Conservation (phyloP, 495 filamentous ascomycete genomes). For the Aspergillus baeticus region DNA sequence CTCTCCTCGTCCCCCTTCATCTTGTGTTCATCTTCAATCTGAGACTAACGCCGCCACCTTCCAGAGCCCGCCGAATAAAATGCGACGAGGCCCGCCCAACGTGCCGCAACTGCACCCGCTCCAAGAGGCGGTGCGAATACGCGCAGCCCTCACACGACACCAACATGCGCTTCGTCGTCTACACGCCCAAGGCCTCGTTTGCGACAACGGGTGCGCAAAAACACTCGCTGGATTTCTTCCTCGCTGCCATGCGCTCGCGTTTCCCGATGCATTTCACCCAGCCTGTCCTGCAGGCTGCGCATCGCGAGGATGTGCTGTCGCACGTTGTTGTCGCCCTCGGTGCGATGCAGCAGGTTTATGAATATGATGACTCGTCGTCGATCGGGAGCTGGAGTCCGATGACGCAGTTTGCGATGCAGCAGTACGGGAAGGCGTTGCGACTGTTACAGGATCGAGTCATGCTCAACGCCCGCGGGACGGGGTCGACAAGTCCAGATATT, state of each 20-base stretch:
- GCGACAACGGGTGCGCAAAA: not conserved
- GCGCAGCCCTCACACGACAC: not conserved
- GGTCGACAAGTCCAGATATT: not conserved
- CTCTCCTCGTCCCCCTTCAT: not conserved
- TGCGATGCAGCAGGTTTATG: constrained; percentile 5
- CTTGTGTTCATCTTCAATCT: not conserved
- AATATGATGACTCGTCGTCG: not conserved
- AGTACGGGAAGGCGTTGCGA: constrained; percentile 5
- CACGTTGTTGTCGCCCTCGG: constrained; percentile 1
- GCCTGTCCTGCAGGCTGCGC: not conserved
- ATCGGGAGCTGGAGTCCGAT: constrained; percentile 3
- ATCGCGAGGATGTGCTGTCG: constrained; percentile 2
- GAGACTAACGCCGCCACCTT: not conserved
- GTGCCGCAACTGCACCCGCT: constrained; percentile 36
- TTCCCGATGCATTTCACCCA: constrained; percentile 2
- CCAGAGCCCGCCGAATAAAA: constrained; percentile 42
- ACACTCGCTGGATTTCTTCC: constrained; percentile 8
- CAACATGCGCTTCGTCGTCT: not conserved
- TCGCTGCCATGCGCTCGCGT: not conserved
- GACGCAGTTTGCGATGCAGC: constrained; percentile 7
- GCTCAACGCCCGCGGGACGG: not conserved
- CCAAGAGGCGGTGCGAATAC: constrained; percentile 32
- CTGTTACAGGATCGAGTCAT: not conserved
- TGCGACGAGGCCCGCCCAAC: constrained; percentile 42
- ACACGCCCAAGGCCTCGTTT: not conserved